Evolutionary conservation across 2,329 filamentous ascomycete genomes (phyloP).

Genomic region (Hypoxylon rubiginosum): DNA sequence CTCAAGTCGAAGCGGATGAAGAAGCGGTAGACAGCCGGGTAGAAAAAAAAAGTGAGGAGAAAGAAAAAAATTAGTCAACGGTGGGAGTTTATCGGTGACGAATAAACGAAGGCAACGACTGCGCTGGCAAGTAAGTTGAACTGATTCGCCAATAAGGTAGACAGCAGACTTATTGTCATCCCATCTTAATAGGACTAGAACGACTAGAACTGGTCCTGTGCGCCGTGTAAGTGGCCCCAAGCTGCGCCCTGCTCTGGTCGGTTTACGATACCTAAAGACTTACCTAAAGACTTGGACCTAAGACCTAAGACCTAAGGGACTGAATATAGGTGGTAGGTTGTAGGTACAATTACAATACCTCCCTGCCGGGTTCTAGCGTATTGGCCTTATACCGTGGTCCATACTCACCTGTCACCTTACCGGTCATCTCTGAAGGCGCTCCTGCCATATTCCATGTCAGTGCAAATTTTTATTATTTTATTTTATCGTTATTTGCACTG

Average conservation of each 20-base stretch:
- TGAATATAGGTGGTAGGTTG: too few relatives aligned
- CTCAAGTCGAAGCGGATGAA: neutral
- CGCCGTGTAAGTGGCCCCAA: conserved; percentile 22
- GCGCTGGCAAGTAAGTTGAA: conserved; percentile 31
- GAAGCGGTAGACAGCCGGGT: neutral
- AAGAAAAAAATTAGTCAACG: neutral
- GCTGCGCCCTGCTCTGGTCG: conserved; percentile 19
- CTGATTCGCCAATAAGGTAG: conserved; percentile 16
- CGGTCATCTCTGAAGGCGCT: too few relatives aligned
- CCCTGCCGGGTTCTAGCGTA: neutral
- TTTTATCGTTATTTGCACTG: neutral
- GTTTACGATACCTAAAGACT: neutral
- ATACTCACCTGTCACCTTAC: too few relatives aligned
- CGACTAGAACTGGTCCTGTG: neutral
- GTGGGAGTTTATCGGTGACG: conserved; percentile 7
- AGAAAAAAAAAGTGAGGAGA: neutral
- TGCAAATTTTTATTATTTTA: neutral
- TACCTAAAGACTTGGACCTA: too few relatives aligned
- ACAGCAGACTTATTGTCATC: conserved; percentile 10
- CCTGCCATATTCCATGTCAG: neutral
- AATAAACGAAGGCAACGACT: conserved; percentile 6
- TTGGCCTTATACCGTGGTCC: neutral
- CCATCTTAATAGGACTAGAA: conserved; percentile 14
- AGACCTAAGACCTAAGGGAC: too few relatives aligned
- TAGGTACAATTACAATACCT: neutral